Evolutionary conservation across 2,329 filamentous ascomycete genomes (phyloP).

Genomic region (Monilinia vaccinii-corymbosi): DNA sequence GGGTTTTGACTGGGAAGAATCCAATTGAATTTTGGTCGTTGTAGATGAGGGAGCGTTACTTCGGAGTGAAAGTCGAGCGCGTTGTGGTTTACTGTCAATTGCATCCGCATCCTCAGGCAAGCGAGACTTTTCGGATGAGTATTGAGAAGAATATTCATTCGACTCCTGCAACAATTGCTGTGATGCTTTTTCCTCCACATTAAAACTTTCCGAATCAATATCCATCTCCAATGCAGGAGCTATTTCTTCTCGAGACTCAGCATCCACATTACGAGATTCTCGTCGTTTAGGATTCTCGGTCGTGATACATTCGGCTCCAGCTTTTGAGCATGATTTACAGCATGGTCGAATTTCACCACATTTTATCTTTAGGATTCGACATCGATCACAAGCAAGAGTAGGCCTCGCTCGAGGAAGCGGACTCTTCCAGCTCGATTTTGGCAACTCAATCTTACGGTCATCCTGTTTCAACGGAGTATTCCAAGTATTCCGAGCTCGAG

Average conservation of each 20-base stretch:
- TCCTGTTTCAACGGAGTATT: not conserved
- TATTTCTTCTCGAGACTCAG: not conserved
- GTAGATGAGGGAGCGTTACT: not conserved
- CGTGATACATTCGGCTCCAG: not conserved
- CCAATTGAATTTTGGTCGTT: not conserved
- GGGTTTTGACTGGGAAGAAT: not conserved
- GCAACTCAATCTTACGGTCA: not conserved
- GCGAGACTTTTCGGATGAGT: constrained; percentile 5
- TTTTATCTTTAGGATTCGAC: not conserved
- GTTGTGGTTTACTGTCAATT: not conserved
- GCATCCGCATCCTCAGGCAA: not conserved
- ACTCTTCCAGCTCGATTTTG: not conserved
- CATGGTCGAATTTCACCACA: not conserved
- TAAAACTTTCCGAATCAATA: not conserved
- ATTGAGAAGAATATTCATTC: constrained; percentile 7
- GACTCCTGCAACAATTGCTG: constrained; percentile 8
- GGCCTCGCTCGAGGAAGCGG: not conserved
- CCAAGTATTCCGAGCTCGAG: not conserved
- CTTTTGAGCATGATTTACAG: not conserved
- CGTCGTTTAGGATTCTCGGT: not conserved
- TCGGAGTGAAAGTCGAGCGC: not conserved
- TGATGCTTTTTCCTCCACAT: constrained; percentile 4
- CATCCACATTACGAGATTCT: not conserved
- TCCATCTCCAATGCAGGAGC: not conserved
- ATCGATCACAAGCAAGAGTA: not conserved